These are phyloP conservation scores for Paraconiothyrium brasiliense DNA, from an alignment of 2,329 filamentous ascomycete species.

Conservation along the genomic window DNA sequence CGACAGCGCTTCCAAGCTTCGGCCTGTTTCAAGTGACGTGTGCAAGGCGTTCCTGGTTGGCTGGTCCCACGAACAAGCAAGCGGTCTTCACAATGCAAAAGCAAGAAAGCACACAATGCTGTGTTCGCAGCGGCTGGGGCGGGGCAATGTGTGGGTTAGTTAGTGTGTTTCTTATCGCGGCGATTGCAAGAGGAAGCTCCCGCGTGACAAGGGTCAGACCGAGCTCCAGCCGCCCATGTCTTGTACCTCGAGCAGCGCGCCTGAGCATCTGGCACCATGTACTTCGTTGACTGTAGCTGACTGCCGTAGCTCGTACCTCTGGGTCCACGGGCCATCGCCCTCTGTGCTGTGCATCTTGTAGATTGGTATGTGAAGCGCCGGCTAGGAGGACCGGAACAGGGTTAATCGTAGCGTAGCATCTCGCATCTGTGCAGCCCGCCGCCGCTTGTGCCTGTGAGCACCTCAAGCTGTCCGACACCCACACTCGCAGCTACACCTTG, in stretches of 20 bases:
- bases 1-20: not conserved
- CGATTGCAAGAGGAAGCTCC: conserved; percentile 17
- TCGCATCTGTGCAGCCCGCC: not conserved
- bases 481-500: conserved; percentile 1
- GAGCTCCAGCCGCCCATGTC: conserved; percentile 6
- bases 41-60: not conserved
- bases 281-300: not conserved
- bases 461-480: conserved; percentile 9
- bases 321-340: not conserved
- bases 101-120: not conserved
- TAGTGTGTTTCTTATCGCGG: conserved; percentile 31
- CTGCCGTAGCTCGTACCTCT: not conserved
- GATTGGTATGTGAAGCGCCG: conserved; percentile 3
- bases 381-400: conserved; percentile 11
- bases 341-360: not conserved
- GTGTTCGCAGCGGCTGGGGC: conserved; percentile 6
- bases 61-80: not conserved
- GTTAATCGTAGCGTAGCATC: conserved; percentile 9
- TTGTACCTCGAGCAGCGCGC: conserved; percentile 5
- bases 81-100: not conserved
- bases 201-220: conserved; percentile 13
- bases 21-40: conserved; percentile 13
- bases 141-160: conserved; percentile 20
- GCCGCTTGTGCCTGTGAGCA: conserved; percentile 9
- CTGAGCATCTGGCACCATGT: not conserved